These are phyloP conservation scores for Secale cereale DNA, from an alignment of 176 grass and related monocot genomes.

Conservation along the genomic window DNA sequence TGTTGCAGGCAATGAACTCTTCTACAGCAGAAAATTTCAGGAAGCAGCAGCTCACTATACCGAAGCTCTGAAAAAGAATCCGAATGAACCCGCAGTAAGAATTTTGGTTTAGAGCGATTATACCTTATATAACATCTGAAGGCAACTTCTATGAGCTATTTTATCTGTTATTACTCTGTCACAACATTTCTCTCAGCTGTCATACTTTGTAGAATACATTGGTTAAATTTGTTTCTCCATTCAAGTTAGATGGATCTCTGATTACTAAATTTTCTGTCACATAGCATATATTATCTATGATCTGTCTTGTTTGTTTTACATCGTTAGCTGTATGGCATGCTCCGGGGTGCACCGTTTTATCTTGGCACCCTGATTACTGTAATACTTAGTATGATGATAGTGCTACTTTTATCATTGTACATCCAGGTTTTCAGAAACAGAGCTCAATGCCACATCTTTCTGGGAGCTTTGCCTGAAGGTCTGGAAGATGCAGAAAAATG, in stretches of 20 bases:
- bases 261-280: neutral
- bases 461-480: constrained; percentile 42
- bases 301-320: neutral
- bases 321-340: neutral
- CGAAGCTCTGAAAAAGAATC: constrained; percentile 32
- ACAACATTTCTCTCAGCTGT: neutral
- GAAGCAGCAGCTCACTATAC: constrained; percentile 54
- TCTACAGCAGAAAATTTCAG: constrained; percentile 40
- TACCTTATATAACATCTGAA: neutral
- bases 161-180: neutral
- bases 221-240: neutral
- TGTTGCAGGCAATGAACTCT: constrained; percentile 48
- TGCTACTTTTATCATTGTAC: neutral
- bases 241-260: neutral
- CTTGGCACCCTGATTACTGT: neutral
- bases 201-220: neutral
- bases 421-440: constrained; percentile 43
- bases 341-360: neutral
- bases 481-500: constrained; percentile 51
- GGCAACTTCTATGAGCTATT: neutral
- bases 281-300: neutral
- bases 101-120: neutral
- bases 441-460: constrained; percentile 45
- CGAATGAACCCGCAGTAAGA: constrained; percentile 46
- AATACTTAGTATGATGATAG: neutral